Evolutionary conservation across 139 green algal species (phyloP).

Genomic region (Ettlia oleoabundans): DNA sequence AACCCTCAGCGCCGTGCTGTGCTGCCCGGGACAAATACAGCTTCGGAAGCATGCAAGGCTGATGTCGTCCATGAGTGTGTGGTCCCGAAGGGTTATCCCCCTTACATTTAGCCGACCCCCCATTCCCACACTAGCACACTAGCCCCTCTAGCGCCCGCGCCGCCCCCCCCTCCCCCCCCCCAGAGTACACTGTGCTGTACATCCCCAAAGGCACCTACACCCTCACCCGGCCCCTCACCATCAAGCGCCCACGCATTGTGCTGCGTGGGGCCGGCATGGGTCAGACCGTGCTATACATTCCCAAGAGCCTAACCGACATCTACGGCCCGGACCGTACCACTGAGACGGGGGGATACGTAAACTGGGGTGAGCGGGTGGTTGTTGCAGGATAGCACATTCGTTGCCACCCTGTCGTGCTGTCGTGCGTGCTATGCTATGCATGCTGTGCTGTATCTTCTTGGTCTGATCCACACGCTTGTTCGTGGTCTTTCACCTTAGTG

Average conservation of each 20-base stretch:
- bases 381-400: background rate
- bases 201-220: slow-evolving; percentile 18
- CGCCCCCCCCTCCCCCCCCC: too few relatives aligned
- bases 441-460: too few relatives aligned
- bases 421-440: too few relatives aligned
- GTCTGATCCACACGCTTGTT: too few relatives aligned
- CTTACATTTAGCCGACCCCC: too few relatives aligned
- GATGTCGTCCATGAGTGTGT: too few relatives aligned
- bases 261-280: slow-evolving; percentile 3
- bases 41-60: too few relatives aligned
- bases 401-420: background rate
- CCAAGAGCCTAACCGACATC: slow-evolving; percentile 15
- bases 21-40: too few relatives aligned
- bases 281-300: background rate
- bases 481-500: too few relatives aligned
- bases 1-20: too few relatives aligned
- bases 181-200: slow-evolving; percentile 2
- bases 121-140: too few relatives aligned
- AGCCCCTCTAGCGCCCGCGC: too few relatives aligned
- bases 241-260: background rate
- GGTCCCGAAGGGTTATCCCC: background rate
- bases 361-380: background rate
- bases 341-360: background rate
- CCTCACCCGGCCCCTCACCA: background rate
- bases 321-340: background rate